Evolutionary conservation across 2,329 filamentous ascomycete genomes (phyloP).

Genomic region (Fusarium mexicanum): DNA sequence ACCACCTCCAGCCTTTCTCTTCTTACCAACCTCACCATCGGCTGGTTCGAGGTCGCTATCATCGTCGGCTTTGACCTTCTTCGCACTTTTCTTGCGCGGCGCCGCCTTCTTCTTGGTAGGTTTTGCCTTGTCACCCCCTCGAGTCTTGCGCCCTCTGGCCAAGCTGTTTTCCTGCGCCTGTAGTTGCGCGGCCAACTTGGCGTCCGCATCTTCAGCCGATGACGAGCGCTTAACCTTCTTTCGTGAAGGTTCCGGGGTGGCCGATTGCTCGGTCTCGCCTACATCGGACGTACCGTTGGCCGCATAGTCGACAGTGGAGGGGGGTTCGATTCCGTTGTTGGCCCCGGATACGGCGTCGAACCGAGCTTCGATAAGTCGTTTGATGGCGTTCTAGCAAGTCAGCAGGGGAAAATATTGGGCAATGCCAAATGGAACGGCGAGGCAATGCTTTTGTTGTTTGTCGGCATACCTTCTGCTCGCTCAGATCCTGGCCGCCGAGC

Average conservation of each 20-base stretch:
- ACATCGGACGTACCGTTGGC: conserved; percentile 49
- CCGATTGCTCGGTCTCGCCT: conserved; percentile 59
- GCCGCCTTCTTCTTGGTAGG: conserved; percentile 68
- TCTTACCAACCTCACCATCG: conserved; percentile 62
- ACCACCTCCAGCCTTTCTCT: conserved; percentile 87
- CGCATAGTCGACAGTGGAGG: conserved; percentile 48
- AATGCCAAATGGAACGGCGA: background rate
- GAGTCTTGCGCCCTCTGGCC: conserved; percentile 74
- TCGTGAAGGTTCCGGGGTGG: conserved; percentile 57
- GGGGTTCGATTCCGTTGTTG: conserved; percentile 58
- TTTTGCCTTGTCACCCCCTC: conserved; percentile 72
- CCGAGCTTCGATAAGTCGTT: conserved; percentile 75
- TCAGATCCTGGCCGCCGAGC: conserved; percentile 66
- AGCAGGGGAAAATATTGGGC: conserved; percentile 3
- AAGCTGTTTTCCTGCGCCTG: conserved; percentile 90
- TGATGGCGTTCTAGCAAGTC: conserved; percentile 66
- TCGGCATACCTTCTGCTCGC: conserved; percentile 63
- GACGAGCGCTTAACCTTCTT: conserved; percentile 76
- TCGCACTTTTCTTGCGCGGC: conserved; percentile 77
- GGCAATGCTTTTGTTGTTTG: background rate
- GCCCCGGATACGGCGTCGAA: conserved; percentile 74
- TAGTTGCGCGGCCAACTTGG: conserved; percentile 83
- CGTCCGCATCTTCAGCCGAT: conserved; percentile 78
- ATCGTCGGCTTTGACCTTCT: conserved; percentile 80
- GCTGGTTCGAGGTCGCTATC: conserved; percentile 79